These are phyloP conservation scores for carrot (Daucus carota) DNA, from an alignment of 129 eudicot genomes.

Conservation along the genomic window DH1_v3.0 NC_030381.2:54576001-54576500, in stretches of 20 bases:
- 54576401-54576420: background rate
- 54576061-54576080: background rate
- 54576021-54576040: background rate
- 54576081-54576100: no score
- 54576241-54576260: background rate
- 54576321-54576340: background rate
- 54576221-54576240: background rate
- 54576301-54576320: background rate
- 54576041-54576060: background rate
- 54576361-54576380: background rate
- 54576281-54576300: background rate
- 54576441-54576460: background rate
- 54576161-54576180: background rate
- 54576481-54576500: background rate
- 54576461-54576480: background rate
- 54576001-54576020: background rate
- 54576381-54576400: background rate
- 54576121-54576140: no score
- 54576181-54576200: background rate
- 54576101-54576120: no score
- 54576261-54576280: background rate
- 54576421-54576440: background rate
- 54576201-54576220: background rate
- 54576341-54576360: background rate
- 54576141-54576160: no score